phyloP scores from a whole-genome alignment of 2,329 filamentous ascomycete species.

The Neurospora crassa region DNA sequence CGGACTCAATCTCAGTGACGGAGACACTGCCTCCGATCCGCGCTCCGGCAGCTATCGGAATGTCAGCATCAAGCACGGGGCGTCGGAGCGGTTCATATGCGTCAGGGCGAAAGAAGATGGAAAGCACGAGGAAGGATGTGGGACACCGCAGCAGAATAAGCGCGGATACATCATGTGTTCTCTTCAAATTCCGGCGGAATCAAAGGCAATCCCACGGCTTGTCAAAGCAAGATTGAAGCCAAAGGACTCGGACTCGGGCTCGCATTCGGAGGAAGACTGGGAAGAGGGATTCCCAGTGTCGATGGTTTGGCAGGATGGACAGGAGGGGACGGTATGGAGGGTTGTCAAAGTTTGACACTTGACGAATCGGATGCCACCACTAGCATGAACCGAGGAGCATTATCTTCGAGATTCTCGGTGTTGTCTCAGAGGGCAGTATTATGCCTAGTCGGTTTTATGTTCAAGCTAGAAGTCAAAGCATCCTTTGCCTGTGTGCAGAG shows the following conservation, averaged over 20 bases:
- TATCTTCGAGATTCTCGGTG: too few species aligned
- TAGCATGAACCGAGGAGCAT: too few species aligned
- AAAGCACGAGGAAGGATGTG: background rate
- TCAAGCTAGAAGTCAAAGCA: too few species aligned
- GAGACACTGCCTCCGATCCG: background rate
- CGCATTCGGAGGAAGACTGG: background rate
- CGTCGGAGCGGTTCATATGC: background rate
- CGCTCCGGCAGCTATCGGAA: background rate
- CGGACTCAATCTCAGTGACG: background rate
- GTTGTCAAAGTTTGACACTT: background rate
- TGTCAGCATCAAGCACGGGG: background rate
- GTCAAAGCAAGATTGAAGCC: background rate
- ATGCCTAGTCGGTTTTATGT: too few species aligned
- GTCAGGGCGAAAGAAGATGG: background rate
- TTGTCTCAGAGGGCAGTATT: too few species aligned
- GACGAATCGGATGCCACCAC: too few species aligned
- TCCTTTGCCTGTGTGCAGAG: too few species aligned
- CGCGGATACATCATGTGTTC: background rate
- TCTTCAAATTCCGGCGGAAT: background rate
- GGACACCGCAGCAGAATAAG: background rate
- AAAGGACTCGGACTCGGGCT: background rate
- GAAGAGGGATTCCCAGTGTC: background rate
- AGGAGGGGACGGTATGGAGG: background rate
- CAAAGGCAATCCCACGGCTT: background rate
- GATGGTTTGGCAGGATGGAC: background rate